Percentiles rank a stretch among this genome's conserved stretches.
Conservation (phyloP, 331 rosid species). For the Spiraea crenata region DNA sequence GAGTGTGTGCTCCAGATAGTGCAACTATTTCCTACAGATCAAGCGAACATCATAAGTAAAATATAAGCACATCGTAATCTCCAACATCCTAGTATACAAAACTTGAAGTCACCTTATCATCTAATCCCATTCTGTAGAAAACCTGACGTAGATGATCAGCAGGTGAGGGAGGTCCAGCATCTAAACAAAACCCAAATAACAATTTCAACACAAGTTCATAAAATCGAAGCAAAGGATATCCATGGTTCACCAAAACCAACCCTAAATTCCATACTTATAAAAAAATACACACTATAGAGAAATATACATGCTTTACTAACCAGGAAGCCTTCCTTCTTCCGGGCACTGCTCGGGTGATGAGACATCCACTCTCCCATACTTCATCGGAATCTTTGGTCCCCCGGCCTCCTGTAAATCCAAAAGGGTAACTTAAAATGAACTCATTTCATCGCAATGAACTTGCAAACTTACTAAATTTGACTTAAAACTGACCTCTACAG, state of each 20-base stretch:
- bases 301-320: conserved; percentile 36
- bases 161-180: conserved; percentile 95
- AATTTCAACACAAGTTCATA: neutral
- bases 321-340: conserved; percentile 98
- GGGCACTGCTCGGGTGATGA: conserved; percentile 79
- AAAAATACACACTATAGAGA: neutral
- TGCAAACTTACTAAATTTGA: conserved; percentile 7
- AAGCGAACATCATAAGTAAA: conserved; percentile 26
- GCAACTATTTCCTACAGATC: conserved; percentile 89
- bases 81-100: neutral
- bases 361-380: conserved; percentile 85
- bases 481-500: conserved; percentile 65
- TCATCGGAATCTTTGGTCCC: conserved; percentile 96
- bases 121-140: conserved; percentile 92
- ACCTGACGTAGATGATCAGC: conserved; percentile 87
- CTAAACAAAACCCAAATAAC: conserved; percentile 35
- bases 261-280: neutral
- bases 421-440: neutral
- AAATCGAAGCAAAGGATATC: neutral
- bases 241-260: neutral
- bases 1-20: conserved; percentile 95
- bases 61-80: conserved; percentile 15
- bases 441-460: conserved; percentile 14
- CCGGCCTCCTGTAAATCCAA: conserved; percentile 77
- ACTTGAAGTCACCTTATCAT: conserved; percentile 64